These are phyloP conservation scores for Populus alba DNA, from an alignment of 345 rosid genomes.

Conservation along the genomic window DNA sequence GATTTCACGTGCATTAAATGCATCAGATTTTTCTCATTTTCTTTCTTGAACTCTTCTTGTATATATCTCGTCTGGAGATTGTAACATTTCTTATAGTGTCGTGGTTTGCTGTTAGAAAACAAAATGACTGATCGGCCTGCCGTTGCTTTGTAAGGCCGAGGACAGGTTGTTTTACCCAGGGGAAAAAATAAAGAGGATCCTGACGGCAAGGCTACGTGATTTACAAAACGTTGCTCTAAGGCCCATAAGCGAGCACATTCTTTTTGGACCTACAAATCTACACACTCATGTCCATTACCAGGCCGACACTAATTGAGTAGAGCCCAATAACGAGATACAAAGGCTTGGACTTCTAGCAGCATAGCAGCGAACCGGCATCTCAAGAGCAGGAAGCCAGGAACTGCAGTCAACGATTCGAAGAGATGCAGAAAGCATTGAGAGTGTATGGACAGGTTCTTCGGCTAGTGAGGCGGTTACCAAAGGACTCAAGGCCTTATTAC, in stretches of 20 bases:
- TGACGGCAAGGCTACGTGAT: too few species aligned
- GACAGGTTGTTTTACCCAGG: background rate
- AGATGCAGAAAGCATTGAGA: constrained; percentile 71
- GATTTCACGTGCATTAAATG: constrained; percentile 11
- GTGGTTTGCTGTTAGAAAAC: too few species aligned
- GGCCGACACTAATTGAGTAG: background rate
- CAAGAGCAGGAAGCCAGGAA: background rate
- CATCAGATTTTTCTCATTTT: constrained; percentile 13
- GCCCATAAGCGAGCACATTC: too few species aligned
- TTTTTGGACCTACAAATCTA: too few species aligned
- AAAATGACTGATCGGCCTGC: too few species aligned
- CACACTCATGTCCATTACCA: too few species aligned
- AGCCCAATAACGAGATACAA: background rate
- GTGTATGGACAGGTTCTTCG: constrained; percentile 75
- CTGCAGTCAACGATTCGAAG: background rate
- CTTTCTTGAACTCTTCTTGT: constrained; percentile 16
- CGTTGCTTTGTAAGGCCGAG: too few species aligned
- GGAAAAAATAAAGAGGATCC: too few species aligned
- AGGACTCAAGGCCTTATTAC: constrained; percentile 78
- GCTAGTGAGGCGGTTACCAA: constrained; percentile 71
- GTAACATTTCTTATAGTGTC: too few species aligned
- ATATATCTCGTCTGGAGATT: constrained; percentile 14
- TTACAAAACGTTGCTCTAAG: too few species aligned
- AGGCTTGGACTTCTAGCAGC: background rate
- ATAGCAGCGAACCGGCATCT: background rate